Evolutionary conservation across 2,329 filamentous ascomycete genomes (phyloP), one percentile per base, ranked within the genome.

Genomic region (Fusarium bactridioides): DNA sequence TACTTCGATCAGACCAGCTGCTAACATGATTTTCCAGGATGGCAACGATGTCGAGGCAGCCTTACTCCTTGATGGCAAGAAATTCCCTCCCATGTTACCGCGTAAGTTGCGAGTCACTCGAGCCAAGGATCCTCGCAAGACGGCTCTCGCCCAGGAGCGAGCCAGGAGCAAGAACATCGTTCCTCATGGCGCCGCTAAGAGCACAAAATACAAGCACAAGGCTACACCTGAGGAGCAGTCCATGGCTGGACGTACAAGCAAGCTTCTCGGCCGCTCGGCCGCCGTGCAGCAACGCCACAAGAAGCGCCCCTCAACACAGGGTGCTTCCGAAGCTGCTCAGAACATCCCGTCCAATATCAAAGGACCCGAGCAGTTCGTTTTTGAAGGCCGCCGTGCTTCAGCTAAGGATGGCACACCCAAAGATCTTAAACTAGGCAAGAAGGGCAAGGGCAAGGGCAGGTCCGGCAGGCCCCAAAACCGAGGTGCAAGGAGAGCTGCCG

Each of bases 51-150:
- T 99, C 50, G 96, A 99, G 82, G 89, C 92, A n/a, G 96, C 96
- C 4, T 87, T 99, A 18, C 88, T 97, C 43, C 89, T 95, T 69
- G 89, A 98, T 80, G 95, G 91, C 70, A 97, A 98, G 86, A 96
- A 93, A 77, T 98, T 95, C 78, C 94, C 95, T 21, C 95, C 95
- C 23, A 91, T 98, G 89, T 90, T 98, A n/a, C 95, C 95, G 15
- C 91, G 96, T 50, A 89, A 91, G 74, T 86, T 99, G 38, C 92
- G 96, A 60, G 95, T 99, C 51, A 92, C 90, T 53, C 91, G 96
- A 68, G 96, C 96, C 78, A 95, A 94, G 82, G 92, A 92, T 64
- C 88, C 88, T 40, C 86, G 88, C 78, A 90, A 89, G 81, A 90
- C 88, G 11, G 80, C 83, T 43, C 82, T 86, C 33, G 87, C 88